Conservation (phyloP, 805 yeast genomes). For the Yarrowia yakushimensis region DNA sequence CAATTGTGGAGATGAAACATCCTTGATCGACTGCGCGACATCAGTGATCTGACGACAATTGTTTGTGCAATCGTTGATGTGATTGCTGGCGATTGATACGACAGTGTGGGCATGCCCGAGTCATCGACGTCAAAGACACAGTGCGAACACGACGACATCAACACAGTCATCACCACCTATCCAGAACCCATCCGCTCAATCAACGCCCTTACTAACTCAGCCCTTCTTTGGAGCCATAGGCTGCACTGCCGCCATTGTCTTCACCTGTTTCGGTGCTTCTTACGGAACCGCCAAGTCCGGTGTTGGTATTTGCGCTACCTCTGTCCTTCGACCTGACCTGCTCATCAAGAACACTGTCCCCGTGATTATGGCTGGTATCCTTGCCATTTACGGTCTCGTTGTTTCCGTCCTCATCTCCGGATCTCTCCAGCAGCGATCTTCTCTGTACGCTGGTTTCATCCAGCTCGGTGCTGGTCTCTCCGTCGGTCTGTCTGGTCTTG, state of each 20-base stretch:
- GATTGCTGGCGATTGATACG: background rate
- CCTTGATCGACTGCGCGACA: background rate
- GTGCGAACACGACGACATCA: background rate
- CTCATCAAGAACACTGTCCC: conserved; percentile 92
- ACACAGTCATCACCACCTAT: background rate
- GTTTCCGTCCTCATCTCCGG: conserved; percentile 93
- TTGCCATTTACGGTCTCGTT: conserved; percentile 95
- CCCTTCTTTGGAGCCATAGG: conserved; percentile 99
- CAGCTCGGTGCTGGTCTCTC: conserved; percentile 98
- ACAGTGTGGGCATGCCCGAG: background rate
- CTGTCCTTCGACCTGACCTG: conserved; percentile 95
- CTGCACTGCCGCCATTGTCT: conserved; percentile 98
- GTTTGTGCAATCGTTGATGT: background rate
- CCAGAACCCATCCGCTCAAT: background rate
- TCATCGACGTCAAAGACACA: background rate
- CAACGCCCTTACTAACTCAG: conserved; percentile 36
- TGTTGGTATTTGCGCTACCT: conserved; percentile 98
- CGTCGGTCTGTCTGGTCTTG: conserved; percentile 94
- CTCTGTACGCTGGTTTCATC: conserved; percentile 94
- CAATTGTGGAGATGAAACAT: background rate
- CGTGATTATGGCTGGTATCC: conserved; percentile 99
- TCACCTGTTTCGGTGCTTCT: conserved; percentile 95
- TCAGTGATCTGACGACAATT: background rate
- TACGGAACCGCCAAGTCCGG: conserved; percentile 99
- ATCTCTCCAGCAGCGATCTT: conserved; percentile 82